phyloP scores from a whole-genome alignment of 2,329 filamentous ascomycete genomes.

The Penicillium fuscoglaucum region DNA sequence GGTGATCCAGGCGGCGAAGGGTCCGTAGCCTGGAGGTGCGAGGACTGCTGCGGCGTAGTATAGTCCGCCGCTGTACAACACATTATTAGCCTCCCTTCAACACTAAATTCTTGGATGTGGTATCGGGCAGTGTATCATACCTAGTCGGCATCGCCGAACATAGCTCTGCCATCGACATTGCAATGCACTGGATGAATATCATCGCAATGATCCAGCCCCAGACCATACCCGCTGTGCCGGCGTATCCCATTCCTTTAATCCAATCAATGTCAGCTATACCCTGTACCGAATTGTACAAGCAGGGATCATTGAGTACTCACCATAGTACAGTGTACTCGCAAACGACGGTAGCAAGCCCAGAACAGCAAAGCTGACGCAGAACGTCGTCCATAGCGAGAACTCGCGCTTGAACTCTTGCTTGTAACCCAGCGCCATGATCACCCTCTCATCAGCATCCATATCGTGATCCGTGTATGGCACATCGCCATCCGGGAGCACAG shows the following conservation, averaged over 20 bases:
- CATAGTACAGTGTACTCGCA: constrained; percentile 70
- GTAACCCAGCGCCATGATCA: constrained; percentile 50
- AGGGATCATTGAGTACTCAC: constrained; percentile 38
- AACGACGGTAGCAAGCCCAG: constrained; percentile 70
- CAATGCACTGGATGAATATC: constrained; percentile 70
- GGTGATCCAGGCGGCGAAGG: constrained; percentile 67
- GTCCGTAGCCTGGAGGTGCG: constrained; percentile 65
- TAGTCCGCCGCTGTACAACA: constrained; percentile 57
- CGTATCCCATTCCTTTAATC: constrained; percentile 52
- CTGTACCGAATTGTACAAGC: neutral
- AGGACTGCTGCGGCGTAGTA: constrained; percentile 74
- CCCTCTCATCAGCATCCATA: constrained; percentile 44
- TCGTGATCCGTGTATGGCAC: constrained; percentile 37
- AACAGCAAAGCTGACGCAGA: constrained; percentile 73
- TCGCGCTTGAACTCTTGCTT: constrained; percentile 68
- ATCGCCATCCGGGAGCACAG: constrained; percentile 40
- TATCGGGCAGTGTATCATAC: constrained; percentile 23
- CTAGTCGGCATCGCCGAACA: constrained; percentile 72
- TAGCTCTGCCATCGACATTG: constrained; percentile 68
- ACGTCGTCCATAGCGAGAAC: constrained; percentile 72
- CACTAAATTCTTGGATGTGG: neutral
- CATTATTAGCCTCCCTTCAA: neutral
- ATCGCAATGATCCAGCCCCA: constrained; percentile 77
- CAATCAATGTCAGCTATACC: constrained; percentile 2
- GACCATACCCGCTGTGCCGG: constrained; percentile 64